phyloP scores from a whole-genome alignment of 331 rosid species.

The Phaseolus coccineus region DNA sequence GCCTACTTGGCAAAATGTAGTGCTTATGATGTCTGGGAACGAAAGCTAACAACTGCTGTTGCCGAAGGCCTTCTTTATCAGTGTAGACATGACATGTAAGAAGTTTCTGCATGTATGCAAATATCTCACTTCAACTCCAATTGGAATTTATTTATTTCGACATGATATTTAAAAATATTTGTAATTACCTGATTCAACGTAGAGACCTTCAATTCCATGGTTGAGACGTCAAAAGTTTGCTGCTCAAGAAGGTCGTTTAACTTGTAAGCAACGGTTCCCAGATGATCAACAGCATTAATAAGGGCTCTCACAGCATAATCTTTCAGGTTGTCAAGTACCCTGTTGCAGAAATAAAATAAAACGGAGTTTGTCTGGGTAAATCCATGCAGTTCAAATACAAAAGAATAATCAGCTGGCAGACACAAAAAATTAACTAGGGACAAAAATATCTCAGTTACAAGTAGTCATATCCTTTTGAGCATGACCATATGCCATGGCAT shows the following conservation, averaged over 20 bases:
- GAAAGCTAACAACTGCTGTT: constrained; percentile 82
- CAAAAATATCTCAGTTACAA: neutral
- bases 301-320: constrained; percentile 94
- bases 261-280: constrained; percentile 98
- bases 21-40: constrained; percentile 94
- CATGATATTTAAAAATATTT: constrained; percentile 29
- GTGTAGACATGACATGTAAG: constrained; percentile 74
- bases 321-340: constrained; percentile 91
- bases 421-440: neutral
- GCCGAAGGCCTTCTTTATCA: constrained; percentile 89
- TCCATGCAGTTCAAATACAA: constrained; percentile 35
- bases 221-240: constrained; percentile 75
- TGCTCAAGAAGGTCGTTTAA: constrained; percentile 83
- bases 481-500: constrained; percentile 17
- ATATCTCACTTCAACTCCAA: constrained; percentile 38
- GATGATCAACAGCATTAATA: constrained; percentile 96
- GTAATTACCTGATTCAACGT: constrained; percentile 74
- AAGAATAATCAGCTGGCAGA: constrained; percentile 7
- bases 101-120: constrained; percentile 66
- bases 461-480: neutral
- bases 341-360: constrained; percentile 37
- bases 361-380: neutral
- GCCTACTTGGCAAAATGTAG: constrained; percentile 91
- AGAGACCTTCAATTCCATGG: constrained; percentile 76
- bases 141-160: constrained; percentile 37